Evolutionary conservation across 352 stramenopile genomes (phyloP).

Genomic region (Phytophthora crassamura): DNA sequence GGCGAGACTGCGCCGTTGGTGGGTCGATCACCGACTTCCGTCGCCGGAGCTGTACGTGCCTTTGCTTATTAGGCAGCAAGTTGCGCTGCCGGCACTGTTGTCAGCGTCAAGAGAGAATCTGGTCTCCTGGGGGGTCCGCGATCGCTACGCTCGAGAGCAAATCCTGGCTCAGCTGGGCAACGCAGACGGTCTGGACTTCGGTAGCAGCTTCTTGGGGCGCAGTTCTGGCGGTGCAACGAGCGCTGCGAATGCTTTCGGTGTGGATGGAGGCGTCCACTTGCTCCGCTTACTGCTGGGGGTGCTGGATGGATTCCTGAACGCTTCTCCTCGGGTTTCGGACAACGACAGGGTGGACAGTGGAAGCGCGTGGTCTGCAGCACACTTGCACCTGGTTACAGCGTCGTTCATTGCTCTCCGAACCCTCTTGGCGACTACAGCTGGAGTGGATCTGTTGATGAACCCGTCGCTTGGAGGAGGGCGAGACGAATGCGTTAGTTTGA

Average conservation of each 20-base stretch:
- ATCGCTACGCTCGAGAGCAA: slow-evolving; percentile 60
- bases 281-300: slow-evolving; percentile 57
- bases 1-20: slow-evolving; percentile 66
- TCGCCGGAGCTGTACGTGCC: slow-evolving; percentile 48
- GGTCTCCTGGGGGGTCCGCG: slow-evolving; percentile 69
- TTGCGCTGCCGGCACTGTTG: slow-evolving; percentile 55
- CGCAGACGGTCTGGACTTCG: not conserved
- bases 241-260: slow-evolving; percentile 15
- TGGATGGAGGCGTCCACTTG: slow-evolving; percentile 63
- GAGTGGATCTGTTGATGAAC: slow-evolving; percentile 55
- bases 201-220: not conserved
- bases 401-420: slow-evolving; percentile 52
- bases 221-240: not conserved
- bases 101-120: slow-evolving; percentile 70
- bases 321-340: slow-evolving; percentile 8
- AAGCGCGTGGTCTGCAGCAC: slow-evolving; percentile 33
- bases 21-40: slow-evolving; percentile 45
- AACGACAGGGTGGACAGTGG: slow-evolving; percentile 28
- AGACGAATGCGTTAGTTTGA: slow-evolving; percentile 63
- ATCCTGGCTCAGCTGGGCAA: slow-evolving; percentile 50
- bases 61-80: slow-evolving; percentile 46
- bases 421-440: slow-evolving; percentile 39
- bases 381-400: slow-evolving; percentile 57
- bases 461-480: slow-evolving; percentile 45
- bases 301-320: slow-evolving; percentile 63